phyloP scores from a whole-genome alignment of 177 flowering plant species.

The Vitis hybrid region DNA sequence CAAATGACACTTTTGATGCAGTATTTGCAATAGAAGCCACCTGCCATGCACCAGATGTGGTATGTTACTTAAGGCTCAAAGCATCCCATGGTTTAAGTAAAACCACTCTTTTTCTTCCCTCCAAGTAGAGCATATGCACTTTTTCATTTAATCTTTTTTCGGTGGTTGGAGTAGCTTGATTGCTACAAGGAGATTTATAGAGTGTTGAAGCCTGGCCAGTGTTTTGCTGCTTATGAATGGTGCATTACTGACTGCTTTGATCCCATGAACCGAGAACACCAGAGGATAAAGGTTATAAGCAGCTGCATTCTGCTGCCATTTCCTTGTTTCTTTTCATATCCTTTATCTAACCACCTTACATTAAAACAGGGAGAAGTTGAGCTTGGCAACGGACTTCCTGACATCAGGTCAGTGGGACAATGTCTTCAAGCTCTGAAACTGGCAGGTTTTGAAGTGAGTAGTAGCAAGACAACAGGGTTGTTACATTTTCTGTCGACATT shows the following conservation, averaged over 20 bases:
- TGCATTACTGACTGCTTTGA: constrained; percentile 90
- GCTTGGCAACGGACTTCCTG: constrained; percentile 95
- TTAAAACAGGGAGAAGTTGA: constrained; percentile 80
- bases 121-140: too few species aligned
- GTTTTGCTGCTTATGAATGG: constrained; percentile 95
- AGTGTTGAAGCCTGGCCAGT: constrained; percentile 92
- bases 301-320: background rate
- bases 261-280: constrained; percentile 71
- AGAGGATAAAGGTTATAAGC: constrained; percentile 71
- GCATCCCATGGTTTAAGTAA: background rate
- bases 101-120: too few species aligned
- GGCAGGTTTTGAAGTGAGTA: constrained; percentile 88
- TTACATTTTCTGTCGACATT: background rate
- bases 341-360: background rate
- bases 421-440: constrained; percentile 79
- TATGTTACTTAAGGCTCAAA: constrained; percentile 27
- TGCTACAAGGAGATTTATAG: constrained; percentile 88
- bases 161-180: background rate
- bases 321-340: background rate
- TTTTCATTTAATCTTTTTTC: background rate
- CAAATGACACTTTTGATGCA: constrained; percentile 81
- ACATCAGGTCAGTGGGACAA: constrained; percentile 61
- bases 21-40: constrained; percentile 98
- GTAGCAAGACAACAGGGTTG: background rate
- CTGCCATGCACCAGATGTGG: constrained; percentile 98